Base-by-base conservation (phyloP, 192 early-diverging fungal species). In the Pecoramyces ruminantium region DNA sequence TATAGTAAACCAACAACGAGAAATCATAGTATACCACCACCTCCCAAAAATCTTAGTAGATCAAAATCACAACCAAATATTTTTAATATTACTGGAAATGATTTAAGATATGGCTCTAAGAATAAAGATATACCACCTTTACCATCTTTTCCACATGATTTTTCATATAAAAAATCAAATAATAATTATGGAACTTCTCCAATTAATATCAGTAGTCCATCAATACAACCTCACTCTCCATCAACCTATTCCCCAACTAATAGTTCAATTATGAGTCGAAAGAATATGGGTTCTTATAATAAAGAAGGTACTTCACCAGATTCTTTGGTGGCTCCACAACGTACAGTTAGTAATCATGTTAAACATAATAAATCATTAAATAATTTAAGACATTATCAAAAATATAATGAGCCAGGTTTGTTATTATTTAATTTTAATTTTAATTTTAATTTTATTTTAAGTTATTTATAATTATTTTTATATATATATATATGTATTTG, bases 1-100 rank as follows among this genome's bases (percentile, higher is more conserved):
- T 51, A 51, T 51, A 51, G 13, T 51, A 51, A 29, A 25, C 77
- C 11, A 81, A 82, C n/a, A 83, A 84, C 30, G 81, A 84, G 79
- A 17, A 79, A 29, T 79, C 79, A 29, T 30, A 29, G 27, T 81
- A 83, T 78, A 42, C 81, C 2, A 80, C 82, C 3, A 79, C 80
- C 30, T 28, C 38, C 51, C 38, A 21, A 17, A 51, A 21, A 17
- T 51, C 13, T 51, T 21, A 51, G 13, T 51, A 5, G 42, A 14
- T 51, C 42, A 1, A 51, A 51, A 51, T 51, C 42, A 51, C 42
- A 51, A 51, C 42, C 42, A 21, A 51, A 51, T 51, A 51, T 51
- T 4, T 51, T 51, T 21, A 21, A 51, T 51, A 3, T 6, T 34
- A 11, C 11, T 6, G 30, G 30, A 34, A 34, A 34, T 34, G 30